These are phyloP conservation scores for Populus deltoides DNA, from an alignment of 345 rosid species.

Conservation along the genomic window DNA sequence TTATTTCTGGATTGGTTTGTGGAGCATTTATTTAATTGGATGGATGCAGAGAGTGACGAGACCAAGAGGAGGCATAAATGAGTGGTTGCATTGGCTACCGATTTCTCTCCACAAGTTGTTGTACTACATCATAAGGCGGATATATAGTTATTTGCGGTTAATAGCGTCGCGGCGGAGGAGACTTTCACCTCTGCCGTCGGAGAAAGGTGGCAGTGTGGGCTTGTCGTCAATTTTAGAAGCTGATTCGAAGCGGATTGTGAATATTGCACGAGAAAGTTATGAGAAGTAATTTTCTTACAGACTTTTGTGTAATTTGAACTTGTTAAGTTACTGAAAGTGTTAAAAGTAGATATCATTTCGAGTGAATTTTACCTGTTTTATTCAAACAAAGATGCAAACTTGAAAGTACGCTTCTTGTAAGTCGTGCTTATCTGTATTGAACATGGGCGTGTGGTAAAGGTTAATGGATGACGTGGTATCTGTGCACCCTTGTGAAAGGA, in stretches of 20 bases:
- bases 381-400: neutral
- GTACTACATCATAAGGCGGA: constrained; percentile 46
- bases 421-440: neutral
- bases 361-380: neutral
- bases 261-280: constrained; percentile 64
- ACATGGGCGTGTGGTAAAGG: neutral
- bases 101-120: constrained; percentile 74
- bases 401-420: neutral
- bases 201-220: constrained; percentile 66
- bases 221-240: constrained; percentile 75
- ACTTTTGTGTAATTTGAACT: neutral
- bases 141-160: constrained; percentile 51
- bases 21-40: neutral
- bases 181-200: constrained; percentile 29
- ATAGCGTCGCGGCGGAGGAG: constrained; percentile 38
- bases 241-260: constrained; percentile 71
- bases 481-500: neutral
- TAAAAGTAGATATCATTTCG: neutral
- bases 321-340: neutral
- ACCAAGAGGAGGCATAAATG: constrained; percentile 90
- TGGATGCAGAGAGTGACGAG: constrained; percentile 72
- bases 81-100: constrained; percentile 94
- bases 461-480: neutral
- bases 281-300: constrained; percentile 54
- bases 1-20: neutral